These are phyloP conservation scores for Eucalyptus marginata DNA, from an alignment of 345 rosid genomes.

Conservation along the genomic window DNA sequence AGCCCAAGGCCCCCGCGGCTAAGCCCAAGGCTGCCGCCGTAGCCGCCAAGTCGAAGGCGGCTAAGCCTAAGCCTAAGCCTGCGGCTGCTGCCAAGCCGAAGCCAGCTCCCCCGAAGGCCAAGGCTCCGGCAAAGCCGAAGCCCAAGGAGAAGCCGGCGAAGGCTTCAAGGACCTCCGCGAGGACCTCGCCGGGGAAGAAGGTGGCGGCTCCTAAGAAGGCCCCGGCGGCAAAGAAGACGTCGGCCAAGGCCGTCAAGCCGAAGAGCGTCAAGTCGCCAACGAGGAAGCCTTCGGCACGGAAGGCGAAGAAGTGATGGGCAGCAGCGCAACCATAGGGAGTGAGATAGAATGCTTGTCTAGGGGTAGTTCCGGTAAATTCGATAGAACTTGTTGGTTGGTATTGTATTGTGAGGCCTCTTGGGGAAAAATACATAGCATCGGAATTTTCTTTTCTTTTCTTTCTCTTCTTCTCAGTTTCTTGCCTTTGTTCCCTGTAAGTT, in stretches of 20 bases:
- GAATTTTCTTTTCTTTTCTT: neutral
- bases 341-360: neutral
- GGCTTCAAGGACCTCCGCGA: slow-evolving; percentile 32
- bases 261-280: slow-evolving; percentile 51
- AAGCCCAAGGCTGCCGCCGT: slow-evolving; percentile 32
- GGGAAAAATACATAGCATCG: neutral
- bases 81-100: slow-evolving; percentile 15
- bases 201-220: slow-evolving; percentile 32
- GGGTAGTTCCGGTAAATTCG: neutral
- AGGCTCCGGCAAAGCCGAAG: neutral
- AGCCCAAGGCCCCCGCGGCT: slow-evolving; percentile 24
- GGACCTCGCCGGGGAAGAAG: slow-evolving; percentile 56
- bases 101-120: neutral
- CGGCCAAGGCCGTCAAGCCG: slow-evolving; percentile 31
- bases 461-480: neutral
- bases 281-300: slow-evolving; percentile 30
- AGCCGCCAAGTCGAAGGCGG: slow-evolving; percentile 13
- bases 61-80: slow-evolving; percentile 9
- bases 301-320: slow-evolving; percentile 20
- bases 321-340: neutral
- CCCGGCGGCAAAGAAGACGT: slow-evolving; percentile 21
- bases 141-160: slow-evolving; percentile 8
- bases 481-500: neutral
- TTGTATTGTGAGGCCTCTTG: neutral
- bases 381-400: neutral